phyloP scores from a whole-genome alignment of 345 rosid species.

The Anacardium occidentale region DNA sequence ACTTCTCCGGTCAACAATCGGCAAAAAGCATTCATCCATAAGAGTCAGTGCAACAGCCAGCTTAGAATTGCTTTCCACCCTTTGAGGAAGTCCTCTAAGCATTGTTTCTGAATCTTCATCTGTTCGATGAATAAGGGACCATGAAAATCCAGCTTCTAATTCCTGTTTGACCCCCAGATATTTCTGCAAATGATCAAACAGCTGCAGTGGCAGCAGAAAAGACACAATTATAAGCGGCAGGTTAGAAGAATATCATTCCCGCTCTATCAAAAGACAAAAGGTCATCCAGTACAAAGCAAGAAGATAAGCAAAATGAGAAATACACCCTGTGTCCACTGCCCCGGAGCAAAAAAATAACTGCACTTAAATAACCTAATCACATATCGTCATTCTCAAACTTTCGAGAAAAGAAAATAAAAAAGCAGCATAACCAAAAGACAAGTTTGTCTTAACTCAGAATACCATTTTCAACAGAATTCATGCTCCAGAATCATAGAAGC shows the following conservation, averaged over 20 bases:
- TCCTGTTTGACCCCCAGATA: slow-evolving; percentile 81
- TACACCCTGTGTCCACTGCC: no score
- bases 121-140: slow-evolving; percentile 69
- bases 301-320: no score
- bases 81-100: slow-evolving; percentile 44
- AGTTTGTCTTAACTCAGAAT: not conserved
- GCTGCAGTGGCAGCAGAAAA: slow-evolving; percentile 43
- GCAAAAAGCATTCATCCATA: slow-evolving; percentile 94
- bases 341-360: no score
- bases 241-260: slow-evolving; percentile 1
- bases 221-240: not conserved
- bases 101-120: slow-evolving; percentile 48
- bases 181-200: slow-evolving; percentile 64
- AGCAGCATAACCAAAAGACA: not conserved
- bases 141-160: slow-evolving; percentile 77
- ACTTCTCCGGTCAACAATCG: slow-evolving; percentile 79
- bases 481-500: not conserved
- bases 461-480: not conserved
- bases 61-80: slow-evolving; percentile 76
- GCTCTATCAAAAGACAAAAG: not conserved
- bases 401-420: not conserved
- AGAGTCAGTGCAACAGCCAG: slow-evolving; percentile 68
- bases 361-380: not conserved
- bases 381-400: not conserved
- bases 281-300: not conserved